These are phyloP conservation scores for Pseudevernia furfuracea DNA, from an alignment of 495 filamentous ascomycete species.

Conservation along the genomic window DNA sequence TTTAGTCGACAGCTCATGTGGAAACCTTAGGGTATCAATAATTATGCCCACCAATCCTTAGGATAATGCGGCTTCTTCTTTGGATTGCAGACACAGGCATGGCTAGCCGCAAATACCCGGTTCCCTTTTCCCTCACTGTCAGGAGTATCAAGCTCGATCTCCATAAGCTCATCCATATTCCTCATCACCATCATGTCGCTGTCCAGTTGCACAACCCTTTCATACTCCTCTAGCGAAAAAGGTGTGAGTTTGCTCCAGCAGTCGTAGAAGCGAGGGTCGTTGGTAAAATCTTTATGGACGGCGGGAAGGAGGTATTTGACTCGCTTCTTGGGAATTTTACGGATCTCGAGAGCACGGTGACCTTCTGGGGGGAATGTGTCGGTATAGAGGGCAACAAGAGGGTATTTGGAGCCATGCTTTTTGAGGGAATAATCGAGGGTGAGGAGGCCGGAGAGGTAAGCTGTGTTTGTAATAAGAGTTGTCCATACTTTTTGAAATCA, in stretches of 20 bases:
- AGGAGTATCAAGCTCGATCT: constrained; percentile 55
- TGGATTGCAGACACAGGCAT: constrained; percentile 81
- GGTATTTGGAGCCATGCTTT: constrained; percentile 50
- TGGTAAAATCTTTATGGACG: constrained; percentile 43
- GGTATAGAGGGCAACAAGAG: constrained; percentile 70
- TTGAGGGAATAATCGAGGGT: constrained; percentile 64
- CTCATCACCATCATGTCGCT: constrained; percentile 70
- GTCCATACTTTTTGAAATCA: constrained; percentile 53
- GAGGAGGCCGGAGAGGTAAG: constrained; percentile 65
- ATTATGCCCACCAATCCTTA: constrained; percentile 48
- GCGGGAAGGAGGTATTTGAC: constrained; percentile 58
- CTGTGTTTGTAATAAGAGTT: constrained; percentile 68
- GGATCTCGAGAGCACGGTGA: constrained; percentile 52
- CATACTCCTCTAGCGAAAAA: constrained; percentile 63
- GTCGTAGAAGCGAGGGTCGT: constrained; percentile 71
- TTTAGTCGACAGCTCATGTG: constrained; percentile 10
- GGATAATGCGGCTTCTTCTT: constrained; percentile 70
- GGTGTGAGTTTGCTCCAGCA: constrained; percentile 78
- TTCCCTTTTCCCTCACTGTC: constrained; percentile 42
- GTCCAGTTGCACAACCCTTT: constrained; percentile 71
- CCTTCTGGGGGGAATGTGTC: constrained; percentile 56
- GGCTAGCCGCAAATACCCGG: constrained; percentile 62
- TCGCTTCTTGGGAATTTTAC: constrained; percentile 54
- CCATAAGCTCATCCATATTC: constrained; percentile 87
- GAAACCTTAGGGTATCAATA: background rate